Conservation (phyloP, 495 filamentous ascomycete genomes). For the Ascodesmis nigricans region DNA sequence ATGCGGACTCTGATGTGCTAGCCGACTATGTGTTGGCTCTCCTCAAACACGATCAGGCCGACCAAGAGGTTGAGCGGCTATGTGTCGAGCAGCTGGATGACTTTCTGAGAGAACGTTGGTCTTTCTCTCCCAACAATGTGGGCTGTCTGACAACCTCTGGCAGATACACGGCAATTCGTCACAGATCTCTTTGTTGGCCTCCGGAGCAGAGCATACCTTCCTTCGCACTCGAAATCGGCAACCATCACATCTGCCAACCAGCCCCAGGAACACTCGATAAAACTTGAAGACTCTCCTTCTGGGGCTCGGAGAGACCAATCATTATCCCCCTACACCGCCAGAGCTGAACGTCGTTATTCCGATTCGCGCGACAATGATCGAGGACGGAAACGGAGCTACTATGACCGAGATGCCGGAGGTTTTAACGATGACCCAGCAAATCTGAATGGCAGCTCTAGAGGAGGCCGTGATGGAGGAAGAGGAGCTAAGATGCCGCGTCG, state of each 20-base stretch:
- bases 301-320: too few species aligned
- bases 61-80: constrained; percentile 46
- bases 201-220: constrained; percentile 17
- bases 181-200: constrained; percentile 62
- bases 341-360: too few species aligned
- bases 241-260: constrained; percentile 9
- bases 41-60: constrained; percentile 53
- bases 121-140: neutral
- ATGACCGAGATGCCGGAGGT: too few species aligned
- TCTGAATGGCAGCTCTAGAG: too few species aligned
- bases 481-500: constrained; percentile 53
- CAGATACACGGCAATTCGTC: constrained; percentile 59
- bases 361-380: too few species aligned
- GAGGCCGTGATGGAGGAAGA: too few species aligned
- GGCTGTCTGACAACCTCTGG: constrained; percentile 2
- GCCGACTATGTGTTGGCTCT: constrained; percentile 93
- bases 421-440: too few species aligned
- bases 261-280: constrained; percentile 30
- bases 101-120: constrained; percentile 62
- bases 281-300: too few species aligned
- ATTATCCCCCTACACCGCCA: too few species aligned
- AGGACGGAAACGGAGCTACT: constrained; percentile 36
- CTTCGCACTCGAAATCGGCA: neutral
- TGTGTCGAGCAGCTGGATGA: constrained; percentile 65
- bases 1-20: constrained; percentile 85